Conservation (phyloP, 2,329 filamentous ascomycete genomes). For the Tolypocladium ophioglossoides region DNA sequence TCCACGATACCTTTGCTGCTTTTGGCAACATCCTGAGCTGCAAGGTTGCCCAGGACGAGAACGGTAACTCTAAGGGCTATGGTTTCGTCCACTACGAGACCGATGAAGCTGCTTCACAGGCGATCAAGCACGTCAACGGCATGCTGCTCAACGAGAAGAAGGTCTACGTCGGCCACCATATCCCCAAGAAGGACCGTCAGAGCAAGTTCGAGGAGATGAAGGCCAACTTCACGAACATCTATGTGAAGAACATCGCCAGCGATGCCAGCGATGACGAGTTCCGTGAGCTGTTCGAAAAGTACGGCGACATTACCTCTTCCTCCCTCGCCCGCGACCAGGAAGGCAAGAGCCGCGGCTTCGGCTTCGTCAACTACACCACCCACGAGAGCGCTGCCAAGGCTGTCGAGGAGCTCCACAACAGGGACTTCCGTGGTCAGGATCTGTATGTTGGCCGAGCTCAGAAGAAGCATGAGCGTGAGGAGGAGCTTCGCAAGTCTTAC, state of each 20-base stretch:
- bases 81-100: constrained; percentile 99
- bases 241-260: constrained; percentile 91
- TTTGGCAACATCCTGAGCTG: constrained; percentile 99
- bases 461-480: constrained; percentile 99
- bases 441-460: constrained; percentile 96
- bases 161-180: constrained; percentile 98
- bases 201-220: constrained; percentile 99
- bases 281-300: constrained; percentile 84
- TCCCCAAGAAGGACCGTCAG: constrained; percentile 99
- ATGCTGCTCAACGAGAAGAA: constrained; percentile 99
- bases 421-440: constrained; percentile 87
- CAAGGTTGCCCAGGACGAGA: constrained; percentile 98
- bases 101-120: constrained; percentile 88
- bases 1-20: constrained; percentile 97
- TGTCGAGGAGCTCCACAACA: constrained; percentile 85
- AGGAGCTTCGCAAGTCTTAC: constrained; percentile 97
- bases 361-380: constrained; percentile 90
- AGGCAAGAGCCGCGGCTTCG: constrained; percentile 90
- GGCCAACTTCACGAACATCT: constrained; percentile 99
- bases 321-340: constrained; percentile 83
- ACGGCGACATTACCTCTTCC: constrained; percentile 88
- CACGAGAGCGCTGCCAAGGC: constrained; percentile 80
- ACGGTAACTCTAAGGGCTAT: constrained; percentile 94
- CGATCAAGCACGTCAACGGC: constrained; percentile 99
- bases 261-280: constrained; percentile 92